Evolutionary conservation across 2,329 filamentous ascomycete genomes (phyloP).

Genomic region (Cryoendolithus antarcticus): DNA sequence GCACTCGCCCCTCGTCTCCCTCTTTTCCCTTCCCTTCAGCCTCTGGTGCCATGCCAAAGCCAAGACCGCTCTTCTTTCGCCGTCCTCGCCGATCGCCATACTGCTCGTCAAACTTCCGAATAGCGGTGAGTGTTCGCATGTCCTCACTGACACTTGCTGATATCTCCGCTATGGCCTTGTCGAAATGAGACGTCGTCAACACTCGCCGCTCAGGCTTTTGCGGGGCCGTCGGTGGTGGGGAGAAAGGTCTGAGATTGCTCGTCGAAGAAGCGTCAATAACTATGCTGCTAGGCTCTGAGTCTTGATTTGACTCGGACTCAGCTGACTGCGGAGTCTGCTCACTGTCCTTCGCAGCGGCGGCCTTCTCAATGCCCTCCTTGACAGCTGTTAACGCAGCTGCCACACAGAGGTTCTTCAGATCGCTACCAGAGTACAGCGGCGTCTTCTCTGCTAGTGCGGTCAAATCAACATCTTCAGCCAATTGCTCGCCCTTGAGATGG

Average conservation of each 20-base stretch:
- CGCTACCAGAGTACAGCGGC: slow-evolving; percentile 68
- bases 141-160: slow-evolving; percentile 87
- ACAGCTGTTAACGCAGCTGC: slow-evolving; percentile 69
- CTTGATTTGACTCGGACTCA: too few species aligned
- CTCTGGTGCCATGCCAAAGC: slow-evolving; percentile 15
- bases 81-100: slow-evolving; percentile 70
- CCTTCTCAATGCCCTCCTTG: slow-evolving; percentile 52
- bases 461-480: slow-evolving; percentile 51
- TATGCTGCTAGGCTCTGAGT: too few species aligned
- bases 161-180: slow-evolving; percentile 79
- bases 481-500: slow-evolving; percentile 54
- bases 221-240: slow-evolving; percentile 27
- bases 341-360: slow-evolving; percentile 15
- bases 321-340: too few species aligned
- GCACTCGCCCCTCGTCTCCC: too few species aligned
- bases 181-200: slow-evolving; percentile 62
- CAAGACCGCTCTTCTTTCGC: slow-evolving; percentile 26
- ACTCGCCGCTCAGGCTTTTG: slow-evolving; percentile 57
- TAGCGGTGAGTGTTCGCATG: slow-evolving; percentile 73
- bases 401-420: slow-evolving; percentile 72
- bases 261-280: too few species aligned
- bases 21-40: neutral
- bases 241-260: too few species aligned
- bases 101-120: slow-evolving; percentile 90
- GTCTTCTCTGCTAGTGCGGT: slow-evolving; percentile 53